Evolutionary conservation across 2,329 filamentous ascomycete species (phyloP), one percentile per base, ranked within the genome.

Genomic region (Fusarium brachygibbosum): DNA sequence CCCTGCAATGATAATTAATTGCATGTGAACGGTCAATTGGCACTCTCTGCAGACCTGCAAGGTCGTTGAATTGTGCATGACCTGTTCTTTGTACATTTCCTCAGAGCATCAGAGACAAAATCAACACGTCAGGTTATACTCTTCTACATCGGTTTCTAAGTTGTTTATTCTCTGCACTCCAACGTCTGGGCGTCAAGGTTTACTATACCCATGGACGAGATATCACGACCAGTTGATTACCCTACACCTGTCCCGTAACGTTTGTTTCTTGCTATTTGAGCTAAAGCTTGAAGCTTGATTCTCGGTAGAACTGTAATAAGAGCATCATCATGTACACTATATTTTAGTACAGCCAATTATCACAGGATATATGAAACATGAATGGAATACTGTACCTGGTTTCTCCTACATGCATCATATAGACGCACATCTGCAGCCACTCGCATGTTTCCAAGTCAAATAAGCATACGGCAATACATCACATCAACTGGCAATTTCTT

Each of bases 1-100:
- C 32, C 37, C 42, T 17, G n/a, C 46, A 35, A 19, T 45, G 23
- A 6, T 6, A 25, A 25, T 51, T 17, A 38, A 35, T 51, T 51
- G 17, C 48, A 51, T 51, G 34, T 51, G 48, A 51, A 51, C 34
- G 48, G 32, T 38, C 16, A 51, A 51, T 17, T 21, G 48, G 34
- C 48, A 51, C 37, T 51, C 13, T 50, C 23, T 29, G 3, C 32
- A 49, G 14, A 38, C 32, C 23, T 51, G 48, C 48, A 51, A 38
- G 34, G 6, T 34, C 48, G 48, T 51, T 51, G 34, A 57, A 54
- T 41, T 23, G 25, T 40, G 48, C 32, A 51, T 51, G 23, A 28
- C 23, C 13, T 49, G 31, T 16, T 28, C 17, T 14, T 10, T n/a
- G 6, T 19, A 19, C 28, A 45, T 28, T 45, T 31, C 28, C 8